phyloP scores from a whole-genome alignment of 305 asterid species.

The Rubia balearica region DNA sequence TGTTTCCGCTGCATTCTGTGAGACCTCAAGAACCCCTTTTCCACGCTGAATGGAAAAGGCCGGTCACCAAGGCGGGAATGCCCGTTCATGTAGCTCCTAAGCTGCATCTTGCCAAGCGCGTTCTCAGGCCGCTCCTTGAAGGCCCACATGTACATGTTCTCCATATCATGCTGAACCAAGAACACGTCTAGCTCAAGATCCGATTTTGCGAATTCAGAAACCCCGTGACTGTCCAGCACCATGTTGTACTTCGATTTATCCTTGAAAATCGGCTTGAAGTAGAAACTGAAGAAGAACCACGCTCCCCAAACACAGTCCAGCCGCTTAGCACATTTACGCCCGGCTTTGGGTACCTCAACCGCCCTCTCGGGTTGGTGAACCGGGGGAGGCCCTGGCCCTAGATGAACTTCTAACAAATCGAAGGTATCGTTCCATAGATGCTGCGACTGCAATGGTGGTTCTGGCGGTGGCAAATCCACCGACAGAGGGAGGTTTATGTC shows the following conservation, averaged over 20 bases:
- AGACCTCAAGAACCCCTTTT: conserved; percentile 26
- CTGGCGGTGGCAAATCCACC: conserved; percentile 39
- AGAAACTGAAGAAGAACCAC: conserved; percentile 71
- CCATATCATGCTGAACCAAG: conserved; percentile 67
- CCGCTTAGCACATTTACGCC: conserved; percentile 48
- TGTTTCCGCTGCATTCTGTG: conserved; percentile 31
- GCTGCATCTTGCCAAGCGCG: conserved; percentile 67
- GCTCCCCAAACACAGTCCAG: conserved; percentile 78
- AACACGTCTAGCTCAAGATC: conserved; percentile 53
- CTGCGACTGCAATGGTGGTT: not conserved
- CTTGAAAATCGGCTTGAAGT: conserved; percentile 56
- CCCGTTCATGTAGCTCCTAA: conserved; percentile 68
- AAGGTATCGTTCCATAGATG: conserved; percentile 45
- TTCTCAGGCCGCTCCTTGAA: conserved; percentile 69
- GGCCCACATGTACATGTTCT: conserved; percentile 75
- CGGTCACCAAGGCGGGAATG: conserved; percentile 28
- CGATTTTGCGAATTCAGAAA: conserved; percentile 53
- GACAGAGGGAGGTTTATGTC: conserved; percentile 66
- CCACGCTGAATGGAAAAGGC: conserved; percentile 25
- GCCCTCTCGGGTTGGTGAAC: conserved; percentile 38
- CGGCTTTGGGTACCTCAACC: conserved; percentile 46
- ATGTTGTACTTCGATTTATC: conserved; percentile 46
- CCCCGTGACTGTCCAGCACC: conserved; percentile 39
- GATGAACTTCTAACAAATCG: conserved; percentile 49
- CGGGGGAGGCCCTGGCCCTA: conserved; percentile 42